phyloP scores from a whole-genome alignment of 331 rosid species.

The Pyrus hybrid region DNA sequence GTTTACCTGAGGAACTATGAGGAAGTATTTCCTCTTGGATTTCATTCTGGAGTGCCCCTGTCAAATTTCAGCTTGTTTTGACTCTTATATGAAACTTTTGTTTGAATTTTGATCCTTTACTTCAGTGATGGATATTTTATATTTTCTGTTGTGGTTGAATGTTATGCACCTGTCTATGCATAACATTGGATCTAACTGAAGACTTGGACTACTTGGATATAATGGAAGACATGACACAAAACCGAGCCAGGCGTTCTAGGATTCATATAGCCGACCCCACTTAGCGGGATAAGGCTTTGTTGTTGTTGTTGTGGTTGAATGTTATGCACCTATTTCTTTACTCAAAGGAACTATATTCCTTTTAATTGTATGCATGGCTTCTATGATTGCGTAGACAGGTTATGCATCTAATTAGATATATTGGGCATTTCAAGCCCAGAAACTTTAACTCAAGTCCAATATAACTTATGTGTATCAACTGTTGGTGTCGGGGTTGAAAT shows the following conservation, averaged over 20 bases:
- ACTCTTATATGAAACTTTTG: not conserved
- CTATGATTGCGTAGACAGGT: not conserved
- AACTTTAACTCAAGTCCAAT: not conserved
- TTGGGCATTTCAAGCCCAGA: not conserved
- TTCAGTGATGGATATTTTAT: not conserved
- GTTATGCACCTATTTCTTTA: not conserved
- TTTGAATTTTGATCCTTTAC: not conserved
- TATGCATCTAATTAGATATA: too few species aligned
- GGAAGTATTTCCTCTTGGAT: not conserved
- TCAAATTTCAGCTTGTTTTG: not conserved
- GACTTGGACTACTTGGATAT: too few species aligned
- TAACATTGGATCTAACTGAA: too few species aligned
- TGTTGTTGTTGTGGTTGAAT: too few species aligned
- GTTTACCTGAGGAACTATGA: not conserved
- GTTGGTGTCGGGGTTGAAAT: not conserved
- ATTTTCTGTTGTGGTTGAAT: not conserved
- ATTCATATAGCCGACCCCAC: too few species aligned
- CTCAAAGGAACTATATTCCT: not conserved
- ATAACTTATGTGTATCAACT: not conserved
- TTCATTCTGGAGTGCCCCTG: not conserved
- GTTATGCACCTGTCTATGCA: too few species aligned
- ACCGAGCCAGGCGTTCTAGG: too few species aligned
- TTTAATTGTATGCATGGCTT: not conserved
- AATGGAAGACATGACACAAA: too few species aligned
- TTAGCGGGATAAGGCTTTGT: too few species aligned